These are phyloP conservation scores for Vinca minor DNA, from an alignment of 257 asterid genomes.

Conservation along the genomic window DNA sequence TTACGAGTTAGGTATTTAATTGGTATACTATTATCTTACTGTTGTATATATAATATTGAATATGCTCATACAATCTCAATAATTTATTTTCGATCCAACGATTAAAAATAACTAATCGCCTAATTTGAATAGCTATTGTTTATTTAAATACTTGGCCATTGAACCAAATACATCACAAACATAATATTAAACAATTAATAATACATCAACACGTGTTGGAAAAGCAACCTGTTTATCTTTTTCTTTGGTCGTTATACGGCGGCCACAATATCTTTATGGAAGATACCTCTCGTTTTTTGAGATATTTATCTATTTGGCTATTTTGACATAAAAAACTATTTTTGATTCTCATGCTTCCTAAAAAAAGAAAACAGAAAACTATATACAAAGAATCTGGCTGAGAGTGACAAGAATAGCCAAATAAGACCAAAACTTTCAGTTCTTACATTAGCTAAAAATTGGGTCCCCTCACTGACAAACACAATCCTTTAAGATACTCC, in stretches of 20 bases:
- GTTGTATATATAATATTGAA: too few relatives aligned
- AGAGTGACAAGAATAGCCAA: neutral
- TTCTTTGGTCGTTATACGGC: slow-evolving; percentile 15
- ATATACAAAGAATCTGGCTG: slow-evolving; percentile 2
- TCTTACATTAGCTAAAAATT: neutral
- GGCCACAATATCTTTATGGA: slow-evolving; percentile 3
- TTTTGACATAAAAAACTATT: slow-evolving; percentile 1
- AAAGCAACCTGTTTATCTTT: too few relatives aligned
- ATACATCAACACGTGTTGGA: too few relatives aligned
- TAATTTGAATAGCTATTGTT: too few relatives aligned
- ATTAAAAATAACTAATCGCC: too few relatives aligned
- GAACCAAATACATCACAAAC: too few relatives aligned
- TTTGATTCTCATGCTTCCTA: neutral
- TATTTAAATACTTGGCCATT: too few relatives aligned
- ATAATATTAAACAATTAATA: too few relatives aligned
- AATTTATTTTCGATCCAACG: too few relatives aligned
- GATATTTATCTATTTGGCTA: slow-evolving; percentile 8
- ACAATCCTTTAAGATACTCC: neutral
- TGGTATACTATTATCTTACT: too few relatives aligned
- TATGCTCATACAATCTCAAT: too few relatives aligned
- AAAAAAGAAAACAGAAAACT: slow-evolving; percentile 1
- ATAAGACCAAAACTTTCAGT: neutral
- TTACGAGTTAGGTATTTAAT: too few relatives aligned
- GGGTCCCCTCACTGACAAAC: slow-evolving; percentile 1
- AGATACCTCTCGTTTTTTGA: neutral